phyloP scores from a whole-genome alignment of 371 early-diverging fungal genomes.

The Mortierella sp. region DNA sequence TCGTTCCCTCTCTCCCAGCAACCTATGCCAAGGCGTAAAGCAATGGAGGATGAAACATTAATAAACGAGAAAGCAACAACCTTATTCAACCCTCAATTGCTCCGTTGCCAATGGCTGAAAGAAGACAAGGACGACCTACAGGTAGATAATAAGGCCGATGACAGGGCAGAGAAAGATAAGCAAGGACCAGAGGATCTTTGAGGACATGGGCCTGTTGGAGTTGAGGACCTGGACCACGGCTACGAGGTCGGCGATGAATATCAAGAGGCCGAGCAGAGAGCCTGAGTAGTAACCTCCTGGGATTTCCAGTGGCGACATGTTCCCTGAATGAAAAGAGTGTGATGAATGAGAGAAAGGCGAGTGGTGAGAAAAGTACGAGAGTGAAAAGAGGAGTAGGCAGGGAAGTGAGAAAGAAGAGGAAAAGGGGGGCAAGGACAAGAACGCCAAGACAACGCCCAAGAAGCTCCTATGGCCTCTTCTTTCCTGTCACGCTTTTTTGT shows the following conservation, averaged over 20 bases:
- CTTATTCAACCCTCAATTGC: not conserved
- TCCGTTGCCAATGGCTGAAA: too few species aligned
- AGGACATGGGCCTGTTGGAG: conserved; percentile 61
- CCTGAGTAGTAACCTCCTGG: conserved; percentile 33
- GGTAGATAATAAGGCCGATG: conserved; percentile 68
- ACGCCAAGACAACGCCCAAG: conserved; percentile 1
- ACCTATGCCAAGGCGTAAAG: not conserved
- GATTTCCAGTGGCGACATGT: conserved; percentile 24
- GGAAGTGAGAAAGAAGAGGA: not conserved
- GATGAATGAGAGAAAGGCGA: not conserved
- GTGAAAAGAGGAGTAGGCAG: not conserved
- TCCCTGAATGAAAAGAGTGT: not conserved
- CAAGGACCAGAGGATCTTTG: conserved; percentile 71
- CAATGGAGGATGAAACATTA: not conserved
- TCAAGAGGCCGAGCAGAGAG: conserved; percentile 61
- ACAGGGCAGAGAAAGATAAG: conserved; percentile 73
- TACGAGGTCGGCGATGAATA: conserved; percentile 68
- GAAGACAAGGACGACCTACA: conserved; percentile 60
- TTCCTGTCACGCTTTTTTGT: not conserved
- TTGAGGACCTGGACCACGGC: conserved; percentile 70
- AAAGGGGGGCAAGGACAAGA: not conserved
- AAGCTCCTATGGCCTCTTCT: not conserved
- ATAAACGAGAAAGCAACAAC: not conserved
- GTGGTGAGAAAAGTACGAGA: not conserved
- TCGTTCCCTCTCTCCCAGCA: conserved; percentile 12